Evolutionary conservation across 805 yeast genomes (phyloP), one percentile per base, ranked within the genome.

Genomic region (Metschnikowia cubensis): DNA sequence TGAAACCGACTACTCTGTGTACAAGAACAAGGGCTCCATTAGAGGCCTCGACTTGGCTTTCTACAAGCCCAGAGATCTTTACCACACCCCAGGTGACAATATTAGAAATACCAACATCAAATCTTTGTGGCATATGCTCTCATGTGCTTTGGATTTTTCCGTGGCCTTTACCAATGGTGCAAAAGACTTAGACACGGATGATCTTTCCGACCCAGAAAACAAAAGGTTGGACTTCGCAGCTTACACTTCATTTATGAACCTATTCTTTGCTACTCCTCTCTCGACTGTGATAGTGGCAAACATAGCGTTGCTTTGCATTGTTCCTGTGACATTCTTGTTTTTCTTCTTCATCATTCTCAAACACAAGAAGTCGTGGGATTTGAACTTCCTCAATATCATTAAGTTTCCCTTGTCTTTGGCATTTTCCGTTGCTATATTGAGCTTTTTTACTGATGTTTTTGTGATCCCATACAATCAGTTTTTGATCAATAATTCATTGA

Each of bases 41-140:
- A 76, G 96, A 55, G 97, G 97, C 10, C 76, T 90, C 61, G 97
- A 91, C 67, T 80, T 91, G 58, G 96, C 97, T 1, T 91, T 91
- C 65, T 89, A 80, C 64, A 85, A 82, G 59, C 96, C 96, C 21
- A 77, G 97, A 60, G 81, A 87, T 46, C 67, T 87, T 38, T 91
- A 91, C 59, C 97, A 91, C 62, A 91, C 97, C 1, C 68, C 72
- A 14, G 74, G 81, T 42, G 97, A 91, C 65, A 79, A 80, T 43
- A 84, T 87, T 42, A 71, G 75, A 44, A 81, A 83, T 52, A 77
- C 88, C 13, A 71, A 84, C 17, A 80, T 76, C 52, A 84, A 79
- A 40, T 84, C 96, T 0, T 68, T 91, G 42, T 87, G 92, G 85
- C 92, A 88, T 62, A 91, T 91, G 96, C 73, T 87, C 34, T 76